A percentile compares a stretch with the other conserved stretches of the same genome.
These are phyloP conservation scores for Boletus coccyginus DNA, from an alignment of 768 basidiomycete genomes.

Conservation along the genomic window DNA sequence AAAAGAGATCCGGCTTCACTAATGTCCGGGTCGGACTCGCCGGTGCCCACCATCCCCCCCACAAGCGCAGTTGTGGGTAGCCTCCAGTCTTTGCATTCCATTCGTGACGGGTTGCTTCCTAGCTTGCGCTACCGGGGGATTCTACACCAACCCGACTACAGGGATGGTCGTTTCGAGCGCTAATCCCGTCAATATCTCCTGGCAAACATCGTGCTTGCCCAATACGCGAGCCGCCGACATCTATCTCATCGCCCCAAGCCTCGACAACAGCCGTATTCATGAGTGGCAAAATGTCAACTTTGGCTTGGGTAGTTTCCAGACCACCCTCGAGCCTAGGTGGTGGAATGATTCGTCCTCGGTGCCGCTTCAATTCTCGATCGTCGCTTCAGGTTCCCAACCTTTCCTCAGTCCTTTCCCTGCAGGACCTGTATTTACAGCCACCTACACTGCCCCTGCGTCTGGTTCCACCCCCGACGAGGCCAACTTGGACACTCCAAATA, in stretches of 20 bases:
- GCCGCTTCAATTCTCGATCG: conserved; percentile 58
- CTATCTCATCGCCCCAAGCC: conserved; percentile 56
- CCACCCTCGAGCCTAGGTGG: conserved; percentile 60
- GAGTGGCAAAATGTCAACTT: conserved; percentile 55
- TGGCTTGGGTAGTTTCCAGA: conserved; percentile 46
- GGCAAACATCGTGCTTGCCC: conserved; percentile 60
- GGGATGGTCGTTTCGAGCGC: conserved; percentile 46
- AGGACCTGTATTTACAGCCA: conserved; percentile 69
- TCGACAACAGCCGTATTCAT: conserved; percentile 45
- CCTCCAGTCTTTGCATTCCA: neutral
- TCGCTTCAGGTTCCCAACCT: conserved; percentile 45
- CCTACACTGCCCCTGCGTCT: conserved; percentile 44
- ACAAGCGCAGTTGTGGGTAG: conserved; percentile 29
- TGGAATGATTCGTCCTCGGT: conserved; percentile 57
- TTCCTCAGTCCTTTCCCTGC: conserved; percentile 56
- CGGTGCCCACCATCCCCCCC: conserved; percentile 13
- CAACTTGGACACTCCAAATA: conserved; percentile 34
- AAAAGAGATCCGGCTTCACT: conserved; percentile 26
- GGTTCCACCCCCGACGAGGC: conserved; percentile 41
- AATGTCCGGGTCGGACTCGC: conserved; percentile 25
- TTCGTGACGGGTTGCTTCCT: neutral
- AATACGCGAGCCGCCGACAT: conserved; percentile 55
- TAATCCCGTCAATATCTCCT: conserved; percentile 53
- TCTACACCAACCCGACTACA: conserved; percentile 56
- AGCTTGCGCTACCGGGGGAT: conserved; percentile 57